phyloP scores from a whole-genome alignment of 1,139 yeast genomes.

The Geotrichum fermentans region DNA sequence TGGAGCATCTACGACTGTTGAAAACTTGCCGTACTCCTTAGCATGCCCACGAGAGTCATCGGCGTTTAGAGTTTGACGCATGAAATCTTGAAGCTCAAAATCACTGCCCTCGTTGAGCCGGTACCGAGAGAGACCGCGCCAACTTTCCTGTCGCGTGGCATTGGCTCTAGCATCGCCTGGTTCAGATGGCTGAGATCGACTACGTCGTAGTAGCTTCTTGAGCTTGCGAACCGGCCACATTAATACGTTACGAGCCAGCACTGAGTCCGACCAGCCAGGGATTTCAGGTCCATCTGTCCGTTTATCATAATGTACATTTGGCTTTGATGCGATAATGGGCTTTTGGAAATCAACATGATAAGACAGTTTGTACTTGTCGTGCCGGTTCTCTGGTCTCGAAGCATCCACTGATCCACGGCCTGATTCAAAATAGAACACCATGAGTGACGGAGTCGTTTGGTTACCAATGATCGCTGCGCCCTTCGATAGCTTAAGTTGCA shows the following conservation, averaged over 20 bases:
- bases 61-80: not conserved
- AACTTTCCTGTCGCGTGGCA: conserved; percentile 12
- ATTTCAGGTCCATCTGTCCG: too few species aligned
- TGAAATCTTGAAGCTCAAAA: conserved; percentile 12
- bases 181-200: too few species aligned
- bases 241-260: too few species aligned
- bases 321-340: conserved; percentile 57
- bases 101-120: conserved; percentile 19
- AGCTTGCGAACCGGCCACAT: too few species aligned
- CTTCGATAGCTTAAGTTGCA: conserved; percentile 53
- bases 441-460: conserved; percentile 64
- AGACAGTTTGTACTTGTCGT: conserved; percentile 53
- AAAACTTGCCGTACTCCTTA: conserved; percentile 74
- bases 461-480: conserved; percentile 81
- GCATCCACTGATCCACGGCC: conserved; percentile 62
- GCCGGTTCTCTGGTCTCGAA: conserved; percentile 43
- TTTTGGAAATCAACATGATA: conserved; percentile 45
- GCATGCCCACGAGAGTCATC: conserved; percentile 27
- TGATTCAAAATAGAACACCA: conserved; percentile 55
- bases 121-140: conserved; percentile 43
- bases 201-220: too few species aligned
- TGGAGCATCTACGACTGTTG: conserved; percentile 67
- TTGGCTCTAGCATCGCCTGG: not conserved
- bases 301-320: conserved; percentile 55
- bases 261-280: conserved; percentile 8